These are phyloP conservation scores for Allantophomopsis lycopodina DNA, from an alignment of 2,329 filamentous ascomycete species.

Conservation along the genomic window DNA sequence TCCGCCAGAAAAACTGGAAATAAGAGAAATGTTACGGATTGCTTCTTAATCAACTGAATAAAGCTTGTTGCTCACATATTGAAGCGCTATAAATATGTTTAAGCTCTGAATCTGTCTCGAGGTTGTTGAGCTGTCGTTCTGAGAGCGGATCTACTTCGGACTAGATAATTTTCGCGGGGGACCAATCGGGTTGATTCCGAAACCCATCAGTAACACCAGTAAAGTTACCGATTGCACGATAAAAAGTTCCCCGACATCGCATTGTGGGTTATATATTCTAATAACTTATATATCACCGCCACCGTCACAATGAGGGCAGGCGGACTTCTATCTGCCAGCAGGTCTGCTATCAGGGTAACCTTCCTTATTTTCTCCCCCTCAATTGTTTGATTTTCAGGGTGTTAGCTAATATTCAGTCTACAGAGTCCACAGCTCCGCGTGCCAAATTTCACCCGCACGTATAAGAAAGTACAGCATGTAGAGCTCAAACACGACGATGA, in stretches of 20 bases:
- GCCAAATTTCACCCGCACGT: conserved; percentile 9
- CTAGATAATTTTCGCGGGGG: no score
- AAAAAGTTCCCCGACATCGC: not conserved
- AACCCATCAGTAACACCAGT: not conserved
- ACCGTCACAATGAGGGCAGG: conserved; percentile 13
- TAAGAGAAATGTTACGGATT: no score
- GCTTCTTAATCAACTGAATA: no score
- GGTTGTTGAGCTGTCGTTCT: no score
- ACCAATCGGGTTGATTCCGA: not conserved
- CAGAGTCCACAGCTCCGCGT: conserved; percentile 4
- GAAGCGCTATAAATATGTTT: no score
- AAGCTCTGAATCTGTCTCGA: no score
- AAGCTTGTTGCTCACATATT: no score
- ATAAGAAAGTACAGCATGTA: conserved; percentile 14
- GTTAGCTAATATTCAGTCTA: not conserved
- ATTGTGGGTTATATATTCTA: not conserved
- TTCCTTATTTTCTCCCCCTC: not conserved
- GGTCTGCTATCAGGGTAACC: conserved; percentile 16
- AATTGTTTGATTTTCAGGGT: not conserved
- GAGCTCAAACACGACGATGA: conserved; percentile 14
- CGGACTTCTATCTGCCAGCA: conserved; percentile 16
- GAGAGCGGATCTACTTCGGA: no score
- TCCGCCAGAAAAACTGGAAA: no score
- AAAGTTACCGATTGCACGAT: not conserved
- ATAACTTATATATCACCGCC: not conserved